Conservation (phyloP, 345 rosid genomes). For the Eutrema yunnanense region DNA sequence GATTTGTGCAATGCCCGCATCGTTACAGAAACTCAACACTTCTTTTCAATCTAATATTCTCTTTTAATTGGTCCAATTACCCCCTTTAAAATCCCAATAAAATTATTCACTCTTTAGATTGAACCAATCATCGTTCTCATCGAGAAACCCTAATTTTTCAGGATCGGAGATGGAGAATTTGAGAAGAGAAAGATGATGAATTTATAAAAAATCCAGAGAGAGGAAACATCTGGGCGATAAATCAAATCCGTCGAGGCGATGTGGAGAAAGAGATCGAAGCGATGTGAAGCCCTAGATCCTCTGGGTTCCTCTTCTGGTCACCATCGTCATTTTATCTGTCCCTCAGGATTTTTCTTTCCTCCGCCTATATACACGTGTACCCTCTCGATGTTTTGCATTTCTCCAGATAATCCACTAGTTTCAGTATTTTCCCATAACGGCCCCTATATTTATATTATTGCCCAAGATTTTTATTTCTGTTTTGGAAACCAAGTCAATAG, state of each 20-base stretch:
- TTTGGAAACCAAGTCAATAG: neutral
- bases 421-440: neutral
- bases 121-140: conserved; percentile 14
- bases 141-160: conserved; percentile 18
- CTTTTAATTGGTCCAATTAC: conserved; percentile 1
- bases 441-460: neutral
- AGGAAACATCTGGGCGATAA: conserved; percentile 4
- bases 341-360: neutral
- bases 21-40: conserved; percentile 36
- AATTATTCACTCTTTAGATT: conserved; percentile 12
- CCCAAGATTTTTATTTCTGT: neutral
- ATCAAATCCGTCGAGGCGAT: neutral
- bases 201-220: neutral
- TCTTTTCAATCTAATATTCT: conserved; percentile 9
- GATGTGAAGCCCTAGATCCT: conserved; percentile 37
- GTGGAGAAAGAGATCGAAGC: neutral
- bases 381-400: neutral
- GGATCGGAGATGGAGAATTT: neutral
- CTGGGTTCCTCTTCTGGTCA: conserved; percentile 22
- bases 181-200: conserved; percentile 11
- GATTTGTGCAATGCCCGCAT: conserved; percentile 80
- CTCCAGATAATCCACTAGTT: neutral
- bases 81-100: conserved; percentile 2
- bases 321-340: conserved; percentile 24
- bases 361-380: conserved; percentile 24